Conservation (phyloP, 2,329 filamentous ascomycete genomes). For the Tolypocladium nubicola region DNA sequence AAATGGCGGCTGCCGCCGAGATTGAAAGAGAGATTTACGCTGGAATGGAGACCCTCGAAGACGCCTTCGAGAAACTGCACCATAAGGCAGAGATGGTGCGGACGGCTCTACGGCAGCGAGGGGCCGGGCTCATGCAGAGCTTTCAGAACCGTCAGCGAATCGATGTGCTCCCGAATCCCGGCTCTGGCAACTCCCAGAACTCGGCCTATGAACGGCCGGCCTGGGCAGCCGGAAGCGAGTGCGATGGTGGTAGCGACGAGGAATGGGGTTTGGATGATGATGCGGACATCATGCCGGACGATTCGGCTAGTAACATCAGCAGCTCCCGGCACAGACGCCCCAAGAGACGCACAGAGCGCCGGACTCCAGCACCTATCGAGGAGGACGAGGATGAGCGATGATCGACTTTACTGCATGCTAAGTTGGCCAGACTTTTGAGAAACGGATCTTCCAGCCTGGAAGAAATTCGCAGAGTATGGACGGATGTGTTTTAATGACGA, state of each 20-base stretch:
- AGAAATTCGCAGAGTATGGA: constrained; percentile 1
- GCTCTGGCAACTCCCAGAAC: constrained; percentile 34
- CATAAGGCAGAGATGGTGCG: constrained; percentile 73
- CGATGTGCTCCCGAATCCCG: constrained; percentile 39
- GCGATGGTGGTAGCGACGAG: constrained; percentile 42
- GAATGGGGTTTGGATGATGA: constrained; percentile 50
- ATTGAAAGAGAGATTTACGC: constrained; percentile 87
- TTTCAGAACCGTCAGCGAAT: constrained; percentile 49
- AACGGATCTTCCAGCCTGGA: neutral
- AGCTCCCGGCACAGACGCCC: constrained; percentile 57
- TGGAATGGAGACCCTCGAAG: constrained; percentile 89
- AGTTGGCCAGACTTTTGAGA: neutral
- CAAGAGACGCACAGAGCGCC: constrained; percentile 56
- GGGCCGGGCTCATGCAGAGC: constrained; percentile 61
- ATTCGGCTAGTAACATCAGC: constrained; percentile 71
- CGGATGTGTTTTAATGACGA: constrained; percentile 6
- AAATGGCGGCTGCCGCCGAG: constrained; percentile 81
- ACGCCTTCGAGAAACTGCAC: constrained; percentile 89
- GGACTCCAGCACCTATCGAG: constrained; percentile 63
- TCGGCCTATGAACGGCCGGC: constrained; percentile 32
- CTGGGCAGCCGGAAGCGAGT: constrained; percentile 28
- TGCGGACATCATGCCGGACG: constrained; percentile 60
- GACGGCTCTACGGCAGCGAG: constrained; percentile 67
- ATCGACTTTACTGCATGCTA: neutral
- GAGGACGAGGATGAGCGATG: constrained; percentile 57